Conservation (phyloP, 352 stramenopile genomes). For the Pythium dissimile region DNA sequence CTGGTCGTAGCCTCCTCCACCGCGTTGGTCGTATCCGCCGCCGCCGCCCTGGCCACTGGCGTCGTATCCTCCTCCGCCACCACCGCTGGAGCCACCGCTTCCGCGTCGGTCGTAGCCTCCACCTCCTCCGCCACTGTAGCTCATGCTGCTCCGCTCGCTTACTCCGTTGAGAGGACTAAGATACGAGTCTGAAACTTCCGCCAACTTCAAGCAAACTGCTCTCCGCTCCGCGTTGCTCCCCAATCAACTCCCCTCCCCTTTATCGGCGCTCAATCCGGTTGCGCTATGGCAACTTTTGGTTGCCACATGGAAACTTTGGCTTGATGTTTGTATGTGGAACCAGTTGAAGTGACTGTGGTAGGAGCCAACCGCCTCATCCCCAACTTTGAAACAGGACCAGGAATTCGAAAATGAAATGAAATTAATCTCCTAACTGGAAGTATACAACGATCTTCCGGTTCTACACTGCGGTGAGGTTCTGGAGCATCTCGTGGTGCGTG, state of each 20-base stretch:
- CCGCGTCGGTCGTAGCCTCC: slow-evolving; percentile 29
- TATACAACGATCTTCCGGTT: background rate
- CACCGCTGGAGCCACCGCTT: slow-evolving; percentile 10
- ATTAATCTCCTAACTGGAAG: too few species aligned
- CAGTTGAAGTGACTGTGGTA: slow-evolving; percentile 18
- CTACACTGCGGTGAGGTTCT: slow-evolving; percentile 47
- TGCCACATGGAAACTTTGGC: slow-evolving; percentile 10
- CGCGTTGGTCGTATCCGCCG: slow-evolving; percentile 10
- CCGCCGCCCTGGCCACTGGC: slow-evolving; percentile 4
- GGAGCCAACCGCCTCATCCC: slow-evolving; percentile 4
- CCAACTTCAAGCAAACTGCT: slow-evolving; percentile 16
- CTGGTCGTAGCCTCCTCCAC: background rate
- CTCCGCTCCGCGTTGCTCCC: slow-evolving; percentile 2
- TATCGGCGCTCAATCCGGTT: slow-evolving; percentile 7
- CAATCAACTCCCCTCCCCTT: background rate
- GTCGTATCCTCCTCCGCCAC: slow-evolving; percentile 3
- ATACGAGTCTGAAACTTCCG: background rate
- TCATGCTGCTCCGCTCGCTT: slow-evolving; percentile 31
- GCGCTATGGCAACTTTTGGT: background rate
- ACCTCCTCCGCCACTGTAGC: slow-evolving; percentile 31
- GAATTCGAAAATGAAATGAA: background rate
- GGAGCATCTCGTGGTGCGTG: slow-evolving; percentile 55
- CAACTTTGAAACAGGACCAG: background rate
- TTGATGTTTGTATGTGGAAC: background rate
- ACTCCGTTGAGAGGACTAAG: slow-evolving; percentile 2